phyloP scores from a whole-genome alignment of 345 rosid genomes.

The Fremontodendron californicum region DNA sequence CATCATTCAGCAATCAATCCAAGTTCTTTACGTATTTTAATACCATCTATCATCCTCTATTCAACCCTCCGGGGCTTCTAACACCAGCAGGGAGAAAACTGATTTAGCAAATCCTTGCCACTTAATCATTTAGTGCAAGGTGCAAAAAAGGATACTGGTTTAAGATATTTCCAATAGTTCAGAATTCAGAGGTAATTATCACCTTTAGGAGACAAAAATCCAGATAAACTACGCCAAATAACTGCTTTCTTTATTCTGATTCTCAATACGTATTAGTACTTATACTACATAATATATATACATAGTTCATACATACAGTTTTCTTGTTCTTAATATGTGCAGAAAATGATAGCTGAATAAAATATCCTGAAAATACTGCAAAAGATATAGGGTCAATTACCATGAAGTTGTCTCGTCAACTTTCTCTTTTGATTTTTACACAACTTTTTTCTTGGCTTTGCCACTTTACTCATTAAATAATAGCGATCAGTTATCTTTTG shows the following conservation, averaged over 20 bases:
- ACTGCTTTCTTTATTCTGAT: neutral
- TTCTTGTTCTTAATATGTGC: too few species aligned
- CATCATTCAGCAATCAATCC: neutral
- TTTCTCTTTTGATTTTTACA: neutral
- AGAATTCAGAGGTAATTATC: too few species aligned
- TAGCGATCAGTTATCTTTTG: neutral
- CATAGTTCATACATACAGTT: too few species aligned
- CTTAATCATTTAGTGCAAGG: neutral
- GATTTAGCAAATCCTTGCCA: neutral
- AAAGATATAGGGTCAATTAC: neutral
- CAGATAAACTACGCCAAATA: neutral
- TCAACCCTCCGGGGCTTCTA: too few species aligned
- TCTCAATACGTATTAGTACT: neutral
- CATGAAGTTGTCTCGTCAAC: neutral
- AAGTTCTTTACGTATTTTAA: neutral
- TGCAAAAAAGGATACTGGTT: too few species aligned
- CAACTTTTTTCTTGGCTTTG: neutral
- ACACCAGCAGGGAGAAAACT: too few species aligned
- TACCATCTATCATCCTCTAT: neutral
- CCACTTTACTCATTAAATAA: neutral
- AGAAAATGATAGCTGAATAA: too few species aligned
- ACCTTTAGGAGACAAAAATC: neutral
- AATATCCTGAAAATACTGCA: neutral
- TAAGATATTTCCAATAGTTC: too few species aligned
- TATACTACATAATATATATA: neutral